phyloP scores from a whole-genome alignment of 305 asterid species.

The Solanum hybrid region DNA sequence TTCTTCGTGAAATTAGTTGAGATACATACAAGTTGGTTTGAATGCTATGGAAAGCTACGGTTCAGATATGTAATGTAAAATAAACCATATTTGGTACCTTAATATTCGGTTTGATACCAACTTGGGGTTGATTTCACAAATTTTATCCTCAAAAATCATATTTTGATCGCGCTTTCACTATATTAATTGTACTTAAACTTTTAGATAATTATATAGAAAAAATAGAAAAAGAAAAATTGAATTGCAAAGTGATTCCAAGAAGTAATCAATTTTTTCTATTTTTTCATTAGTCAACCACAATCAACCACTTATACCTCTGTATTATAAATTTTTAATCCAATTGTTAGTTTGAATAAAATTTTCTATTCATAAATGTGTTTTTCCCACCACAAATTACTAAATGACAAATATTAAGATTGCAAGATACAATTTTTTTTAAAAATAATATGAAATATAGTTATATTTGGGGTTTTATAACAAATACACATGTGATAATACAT shows the following conservation, averaged over 20 bases:
- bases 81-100: neutral
- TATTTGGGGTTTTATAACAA: neutral
- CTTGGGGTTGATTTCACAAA: rapidly evolving
- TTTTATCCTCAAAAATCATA: neutral
- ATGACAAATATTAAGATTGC: neutral
- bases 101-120: too few relatives aligned
- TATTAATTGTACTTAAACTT: neutral
- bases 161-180: neutral
- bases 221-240: neutral
- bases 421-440: neutral
- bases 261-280: neutral
- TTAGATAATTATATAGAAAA: neutral
- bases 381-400: neutral
- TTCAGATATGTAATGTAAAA: neutral
- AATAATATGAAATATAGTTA: neutral
- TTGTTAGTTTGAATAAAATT: neutral
- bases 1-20: neutral
- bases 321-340: neutral
- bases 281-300: neutral
- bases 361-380: neutral
- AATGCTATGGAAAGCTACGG: neutral
- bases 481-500: rapidly evolving
- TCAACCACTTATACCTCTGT: neutral
- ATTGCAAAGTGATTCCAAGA: neutral
- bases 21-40: neutral